Conservation (phyloP, 2,329 filamentous ascomycete species). For the Aspergillus ustus region DNA sequence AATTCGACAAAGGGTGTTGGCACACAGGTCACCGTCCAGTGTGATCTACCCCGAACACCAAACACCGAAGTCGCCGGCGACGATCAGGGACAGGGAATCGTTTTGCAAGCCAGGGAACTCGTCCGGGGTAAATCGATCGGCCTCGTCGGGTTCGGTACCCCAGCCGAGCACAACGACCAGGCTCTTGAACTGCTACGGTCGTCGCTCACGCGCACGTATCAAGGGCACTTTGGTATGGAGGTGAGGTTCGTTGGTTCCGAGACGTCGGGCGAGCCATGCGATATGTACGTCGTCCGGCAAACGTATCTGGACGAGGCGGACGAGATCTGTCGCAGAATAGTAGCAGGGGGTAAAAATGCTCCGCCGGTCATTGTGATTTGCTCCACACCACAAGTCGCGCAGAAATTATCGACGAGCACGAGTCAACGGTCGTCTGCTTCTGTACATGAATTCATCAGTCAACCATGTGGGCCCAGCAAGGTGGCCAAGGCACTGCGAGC, state of each 20-base stretch:
- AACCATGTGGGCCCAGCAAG: constrained; percentile 14
- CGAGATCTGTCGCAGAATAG: not conserved
- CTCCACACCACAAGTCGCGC: constrained; percentile 9
- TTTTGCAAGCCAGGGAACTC: not conserved
- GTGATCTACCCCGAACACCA: constrained; percentile 3
- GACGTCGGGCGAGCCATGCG: not conserved
- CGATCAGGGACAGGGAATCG: not conserved
- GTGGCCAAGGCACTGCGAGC: constrained; percentile 4
- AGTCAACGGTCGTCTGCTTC: not conserved
- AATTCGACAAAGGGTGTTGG: constrained; percentile 3
- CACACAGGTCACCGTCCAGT: not conserved
- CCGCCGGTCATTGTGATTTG: constrained; percentile 9
- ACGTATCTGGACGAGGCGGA: not conserved
- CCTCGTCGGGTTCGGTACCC: constrained; percentile 3
- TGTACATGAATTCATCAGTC: constrained; percentile 12
- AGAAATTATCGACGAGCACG: not conserved
- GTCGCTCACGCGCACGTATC: constrained; percentile 8
- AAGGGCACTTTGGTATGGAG: constrained; percentile 6
- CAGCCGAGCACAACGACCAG: not conserved
- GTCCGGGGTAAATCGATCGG: constrained; percentile 5
- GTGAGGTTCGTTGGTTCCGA: not conserved
- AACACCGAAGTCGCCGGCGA: not conserved
- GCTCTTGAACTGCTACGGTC: not conserved
- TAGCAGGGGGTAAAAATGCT: not conserved
- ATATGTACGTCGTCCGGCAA: constrained; percentile 12